Base-by-base conservation (phyloP, 2,329 filamentous ascomycete species). In the Phoma herbarum region DNA sequence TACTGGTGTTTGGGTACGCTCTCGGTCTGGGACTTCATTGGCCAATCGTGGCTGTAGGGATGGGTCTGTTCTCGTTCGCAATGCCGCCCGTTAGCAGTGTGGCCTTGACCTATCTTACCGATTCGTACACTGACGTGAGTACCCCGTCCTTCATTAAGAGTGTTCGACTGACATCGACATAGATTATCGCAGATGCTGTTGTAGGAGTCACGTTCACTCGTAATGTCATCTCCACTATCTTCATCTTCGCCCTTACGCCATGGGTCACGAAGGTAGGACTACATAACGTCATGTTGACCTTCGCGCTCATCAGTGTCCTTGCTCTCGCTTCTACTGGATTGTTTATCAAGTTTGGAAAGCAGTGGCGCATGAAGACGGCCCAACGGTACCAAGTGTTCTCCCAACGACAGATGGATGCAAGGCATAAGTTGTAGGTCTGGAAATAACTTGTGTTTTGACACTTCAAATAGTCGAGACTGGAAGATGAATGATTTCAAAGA, bases 161-260 rank as follows among this genome's bases (percentile, higher is more conserved):
- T 5, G 35, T 14, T 35, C 18, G 20, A 28, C 18, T 41, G 23
- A 45, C 25, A 39, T 10, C 18, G 25, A 5, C 7, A 31, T 11
- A 54, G 55, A 80, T 84, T 35, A 74, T 83, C 43, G 81, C 77
- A 8, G 81, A 83, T 54, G 77, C 81, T 0, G 67, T 84, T 5
- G 79, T 82, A 1, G 78, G 70, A 0, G 71, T 84, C 0, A 80
- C 80, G 0, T 78, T 83, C 57, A 68, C 79, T 20, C 77, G 82
- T 0, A 84, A 84, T 48, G 58, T 74, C 3, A 73, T 83, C 45
- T 75, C 74, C 23, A 82, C 78, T 0, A 74, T 77, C 10, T 78
- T 84, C 45, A 76, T 83, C n/a, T 83, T 84, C 61, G 80, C 78
- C 0, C 68, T 82, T 16, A 71, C 75, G 0, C 77, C 79, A 1